These are phyloP conservation scores for Monosporascus sp. DNA, from an alignment of 2,329 filamentous ascomycete genomes.

Conservation along the genomic window DNA sequence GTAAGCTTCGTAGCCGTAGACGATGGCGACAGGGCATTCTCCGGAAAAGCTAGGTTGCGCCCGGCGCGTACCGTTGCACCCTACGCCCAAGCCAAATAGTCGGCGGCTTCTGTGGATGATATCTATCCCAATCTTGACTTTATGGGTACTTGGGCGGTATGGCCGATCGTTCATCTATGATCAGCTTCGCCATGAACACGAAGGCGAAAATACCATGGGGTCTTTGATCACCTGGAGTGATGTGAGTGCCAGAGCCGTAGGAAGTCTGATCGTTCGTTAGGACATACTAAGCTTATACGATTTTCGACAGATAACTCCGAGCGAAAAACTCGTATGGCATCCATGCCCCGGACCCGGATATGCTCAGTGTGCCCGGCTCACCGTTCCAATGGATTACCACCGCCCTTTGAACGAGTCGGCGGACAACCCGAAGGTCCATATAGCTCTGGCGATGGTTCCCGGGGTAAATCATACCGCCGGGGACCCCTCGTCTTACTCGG, in stretches of 20 bases:
- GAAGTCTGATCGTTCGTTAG: neutral
- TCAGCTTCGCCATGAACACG: neutral
- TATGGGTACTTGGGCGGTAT: neutral
- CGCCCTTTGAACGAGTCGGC: constrained; percentile 32
- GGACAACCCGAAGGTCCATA: constrained; percentile 30
- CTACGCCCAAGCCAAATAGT: too few relatives aligned
- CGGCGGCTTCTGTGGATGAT: neutral
- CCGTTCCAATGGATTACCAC: constrained; percentile 42
- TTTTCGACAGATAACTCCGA: constrained; percentile 34
- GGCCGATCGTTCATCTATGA: neutral
- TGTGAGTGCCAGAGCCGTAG: neutral
- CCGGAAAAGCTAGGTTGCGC: too few relatives aligned
- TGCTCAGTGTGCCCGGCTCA: constrained; percentile 38
- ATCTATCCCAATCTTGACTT: neutral
- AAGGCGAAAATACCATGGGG: neutral
- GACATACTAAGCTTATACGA: neutral
- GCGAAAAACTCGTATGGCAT: constrained; percentile 38
- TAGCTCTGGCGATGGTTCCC: constrained; percentile 31
- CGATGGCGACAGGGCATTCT: too few relatives aligned
- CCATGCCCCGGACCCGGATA: constrained; percentile 29
- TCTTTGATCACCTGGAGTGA: neutral
- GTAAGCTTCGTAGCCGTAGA: too few relatives aligned
- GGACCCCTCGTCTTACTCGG: constrained; percentile 25
- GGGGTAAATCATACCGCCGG: constrained; percentile 24
- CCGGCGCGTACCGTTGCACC: too few relatives aligned